These are phyloP conservation scores for Tetrapisispora pingtungensis DNA, from an alignment of 805 yeast species.

Conservation along the genomic window DNA sequence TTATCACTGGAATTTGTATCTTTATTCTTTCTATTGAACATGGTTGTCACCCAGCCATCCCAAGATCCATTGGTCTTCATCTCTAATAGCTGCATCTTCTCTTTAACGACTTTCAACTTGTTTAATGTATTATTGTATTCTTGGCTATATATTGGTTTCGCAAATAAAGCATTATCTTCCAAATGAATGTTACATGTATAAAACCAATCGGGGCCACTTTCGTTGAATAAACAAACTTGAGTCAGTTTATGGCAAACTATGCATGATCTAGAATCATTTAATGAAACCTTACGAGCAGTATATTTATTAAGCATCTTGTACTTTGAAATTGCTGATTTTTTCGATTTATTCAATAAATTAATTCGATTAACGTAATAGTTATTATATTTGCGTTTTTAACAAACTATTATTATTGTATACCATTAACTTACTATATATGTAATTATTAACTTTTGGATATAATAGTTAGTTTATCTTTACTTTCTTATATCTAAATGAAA, in stretches of 20 bases:
- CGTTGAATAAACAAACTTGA: conserved; percentile 21
- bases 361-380: too few relatives aligned
- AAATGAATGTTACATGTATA: conserved; percentile 29
- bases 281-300: conserved; percentile 19
- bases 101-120: conserved; percentile 12
- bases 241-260: conserved; percentile 22
- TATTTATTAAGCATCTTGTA: conserved; percentile 22
- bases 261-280: conserved; percentile 24
- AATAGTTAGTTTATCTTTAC: too few relatives aligned
- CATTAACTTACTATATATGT: too few relatives aligned
- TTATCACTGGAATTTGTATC: neutral
- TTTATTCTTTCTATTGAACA: conserved; percentile 14
- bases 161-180: conserved; percentile 27
- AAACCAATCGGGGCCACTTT: conserved; percentile 25
- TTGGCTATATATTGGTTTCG: conserved; percentile 16
- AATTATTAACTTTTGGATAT: too few relatives aligned
- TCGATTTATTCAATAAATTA: neutral
- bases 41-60: conserved; percentile 27
- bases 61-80: conserved; percentile 14
- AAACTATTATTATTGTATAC: too few relatives aligned
- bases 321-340: too few relatives aligned
- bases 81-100: conserved; percentile 7
- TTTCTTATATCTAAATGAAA: too few relatives aligned
- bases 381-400: too few relatives aligned
- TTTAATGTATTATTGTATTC: conserved; percentile 15